These are phyloP conservation scores for Cryptosporidium xiaoi DNA, from an alignment of 169 alveolate species.

Conservation along the genomic window DNA sequence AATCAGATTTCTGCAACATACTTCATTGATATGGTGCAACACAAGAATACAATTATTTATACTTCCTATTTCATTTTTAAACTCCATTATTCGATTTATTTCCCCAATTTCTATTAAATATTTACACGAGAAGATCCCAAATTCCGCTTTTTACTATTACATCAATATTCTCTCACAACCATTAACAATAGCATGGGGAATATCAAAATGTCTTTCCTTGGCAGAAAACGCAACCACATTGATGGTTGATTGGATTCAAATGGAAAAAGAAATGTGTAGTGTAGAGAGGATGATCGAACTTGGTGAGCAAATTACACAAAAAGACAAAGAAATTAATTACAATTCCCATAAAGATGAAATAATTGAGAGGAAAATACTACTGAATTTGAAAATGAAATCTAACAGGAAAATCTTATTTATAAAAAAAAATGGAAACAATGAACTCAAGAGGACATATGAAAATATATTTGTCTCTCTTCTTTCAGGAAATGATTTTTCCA, in stretches of 20 bases:
- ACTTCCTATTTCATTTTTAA: slow-evolving; percentile 50
- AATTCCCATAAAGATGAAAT: slow-evolving; percentile 1
- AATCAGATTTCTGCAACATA: slow-evolving; percentile 52
- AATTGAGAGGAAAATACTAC: slow-evolving; percentile 26
- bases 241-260: slow-evolving; percentile 50
- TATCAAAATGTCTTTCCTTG: slow-evolving; percentile 58
- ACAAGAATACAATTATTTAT: slow-evolving; percentile 62
- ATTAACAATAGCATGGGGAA: slow-evolving; percentile 62
- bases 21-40: slow-evolving; percentile 63
- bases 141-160: background rate
- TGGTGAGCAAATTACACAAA: background rate
- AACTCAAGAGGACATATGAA: slow-evolving; percentile 18
- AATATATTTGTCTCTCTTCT: slow-evolving; percentile 25
- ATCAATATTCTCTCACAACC: slow-evolving; percentile 48
- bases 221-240: slow-evolving; percentile 65
- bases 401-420: slow-evolving; percentile 3
- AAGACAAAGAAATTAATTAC: slow-evolving; percentile 22
- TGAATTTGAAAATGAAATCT: background rate
- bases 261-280: slow-evolving; percentile 71
- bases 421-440: background rate
- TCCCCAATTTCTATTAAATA: slow-evolving; percentile 14
- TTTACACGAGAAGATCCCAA: background rate
- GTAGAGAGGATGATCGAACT: slow-evolving; percentile 50
- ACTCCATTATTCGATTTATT: slow-evolving; percentile 31
- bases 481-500: slow-evolving; percentile 24